Base-by-base conservation (phyloP, 1,284 basidiomycete species). In the Cutaneotrichosporon cavernicola region DNA sequence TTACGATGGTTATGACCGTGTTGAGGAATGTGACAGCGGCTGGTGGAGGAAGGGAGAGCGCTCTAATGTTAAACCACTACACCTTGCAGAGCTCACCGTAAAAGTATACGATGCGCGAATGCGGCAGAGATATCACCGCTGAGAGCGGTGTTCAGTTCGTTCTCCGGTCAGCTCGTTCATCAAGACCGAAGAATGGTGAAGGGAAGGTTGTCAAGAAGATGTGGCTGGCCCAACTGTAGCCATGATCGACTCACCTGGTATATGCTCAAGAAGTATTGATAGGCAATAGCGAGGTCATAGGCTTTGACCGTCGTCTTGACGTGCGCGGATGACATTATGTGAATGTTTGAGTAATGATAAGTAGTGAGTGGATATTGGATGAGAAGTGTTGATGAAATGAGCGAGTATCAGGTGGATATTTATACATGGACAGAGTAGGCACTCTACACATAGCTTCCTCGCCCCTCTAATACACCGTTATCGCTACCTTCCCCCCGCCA, bases 251-350 rank as follows among this genome's bases (percentile, higher is more conserved):
- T 53, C 51, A 53, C 31, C 51, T 53, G 18, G 30, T 53, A 22
- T 18, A 32, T 53, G 51, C 51, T 53, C 30, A 53, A 34, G 31
- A 53, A 53, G 51, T 34, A 53, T 10, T 53, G 30, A 30, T 53
- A 53, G 13, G 51, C 51, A 32, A 53, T 53, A 31, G 51, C 30
- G 30, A 53, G 51, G 51, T 53, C 51, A 31, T 31, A 53, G 9
- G 51, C 31, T 2, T 30, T 34, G 5, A 18, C n/a, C 30, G 51
- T 31, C 30, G 26, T 5, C 26, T 34, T 18, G 30, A 10, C 14
- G 18, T 7, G 13, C 6, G 16, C n/a, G 13, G 30, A n/a, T 6
- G 43, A 46, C 18, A n/a, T 46, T 46, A n/a, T n/a, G 18, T 16
- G 10, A n/a, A 16, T 30, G 51, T 31, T 9, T 11, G 51, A 18